These are phyloP conservation scores for Termitomyces sp. DNA, from an alignment of 768 basidiomycete species.

Conservation along the genomic window DNA sequence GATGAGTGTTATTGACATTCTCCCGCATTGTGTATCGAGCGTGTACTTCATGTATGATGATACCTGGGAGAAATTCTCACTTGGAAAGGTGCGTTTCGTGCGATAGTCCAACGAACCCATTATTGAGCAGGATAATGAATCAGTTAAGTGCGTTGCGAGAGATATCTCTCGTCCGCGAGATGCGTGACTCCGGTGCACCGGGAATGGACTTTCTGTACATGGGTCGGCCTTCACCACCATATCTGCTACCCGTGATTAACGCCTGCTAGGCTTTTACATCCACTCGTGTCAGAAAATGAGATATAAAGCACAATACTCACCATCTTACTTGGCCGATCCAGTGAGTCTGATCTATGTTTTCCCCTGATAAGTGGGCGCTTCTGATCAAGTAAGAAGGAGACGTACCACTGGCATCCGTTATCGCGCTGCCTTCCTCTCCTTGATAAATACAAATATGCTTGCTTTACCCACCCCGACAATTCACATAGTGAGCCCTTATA, in stretches of 20 bases:
- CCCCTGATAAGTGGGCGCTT: not conserved
- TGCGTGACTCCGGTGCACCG: conserved; percentile 62
- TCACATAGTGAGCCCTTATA: conserved; percentile 35
- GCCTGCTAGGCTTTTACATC: conserved; percentile 80
- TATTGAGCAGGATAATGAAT: not conserved
- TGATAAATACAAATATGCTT: conserved; percentile 63
- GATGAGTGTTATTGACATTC: conserved; percentile 84
- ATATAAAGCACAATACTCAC: conserved; percentile 92
- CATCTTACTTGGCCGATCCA: conserved; percentile 86
- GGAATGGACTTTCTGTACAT: conserved; percentile 76
- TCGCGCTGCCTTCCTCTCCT: conserved; percentile 55
- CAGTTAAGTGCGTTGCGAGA: conserved; percentile 88
- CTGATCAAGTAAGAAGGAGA: conserved; percentile 48
- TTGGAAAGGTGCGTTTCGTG: conserved; percentile 64
- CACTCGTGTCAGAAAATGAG: conserved; percentile 92
- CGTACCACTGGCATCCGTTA: conserved; percentile 73
- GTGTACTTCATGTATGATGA: conserved; percentile 89
- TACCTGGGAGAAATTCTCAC: conserved; percentile 60
- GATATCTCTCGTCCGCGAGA: conserved; percentile 68
- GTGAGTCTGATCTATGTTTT: conserved; percentile 34
- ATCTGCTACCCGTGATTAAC: not conserved
- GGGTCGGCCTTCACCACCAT: conserved; percentile 45
- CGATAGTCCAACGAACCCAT: not conserved
- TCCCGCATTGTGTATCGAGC: conserved; percentile 80
- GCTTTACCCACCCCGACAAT: conserved; percentile 61